Evolutionary conservation across 1,139 yeast genomes (phyloP), one percentile per base, ranked within the genome.

Genomic region (Kodamaea ohmeri): DNA sequence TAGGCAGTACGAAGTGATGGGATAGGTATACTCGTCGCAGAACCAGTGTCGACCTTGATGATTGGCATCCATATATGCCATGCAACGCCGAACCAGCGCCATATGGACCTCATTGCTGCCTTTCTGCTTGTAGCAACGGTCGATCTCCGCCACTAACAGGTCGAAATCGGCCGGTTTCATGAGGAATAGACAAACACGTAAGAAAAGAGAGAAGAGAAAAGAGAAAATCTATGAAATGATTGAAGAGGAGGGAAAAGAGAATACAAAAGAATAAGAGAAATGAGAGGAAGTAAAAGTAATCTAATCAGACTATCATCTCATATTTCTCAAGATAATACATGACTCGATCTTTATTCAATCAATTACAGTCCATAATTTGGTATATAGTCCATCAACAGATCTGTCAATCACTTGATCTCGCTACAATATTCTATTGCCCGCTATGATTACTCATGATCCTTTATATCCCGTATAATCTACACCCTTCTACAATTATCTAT

Each of bases 1-100:
- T 39, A 83, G 55, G 6, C 73, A 59, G 52, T 80, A 81, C 17
- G 72, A 63, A 8, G 81, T 64, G 17, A 78, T 65, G 4, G 76
- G 73, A 36, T 60, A 64, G 50, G 75, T 61, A 26, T 57, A 54
- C 9, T 63, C 61, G 52, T 79, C 76, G 57, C 89, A 82, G 53
- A 78, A 81, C 55, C 80, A 60, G 48, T 83, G 88, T 16, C 46
- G 39, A 4, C 50, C 50, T 3, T 46, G 38, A 34, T 49, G 43
- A 31, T 55, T 43, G 11, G 48, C 47, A 11, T 49, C 43, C 34
- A 65, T 49, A 41, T 59, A 65, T 24, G 48, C 47, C 34, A 60
- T 48, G 38, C 64, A 56, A 34, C 48, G 44, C 37, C 49, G 50
- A 16, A 65, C 45, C 6, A 59, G 63, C n/a, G 44, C 42, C 37